Conservation (phyloP, 768 basidiomycete species). For the Russula foetens region DNA sequence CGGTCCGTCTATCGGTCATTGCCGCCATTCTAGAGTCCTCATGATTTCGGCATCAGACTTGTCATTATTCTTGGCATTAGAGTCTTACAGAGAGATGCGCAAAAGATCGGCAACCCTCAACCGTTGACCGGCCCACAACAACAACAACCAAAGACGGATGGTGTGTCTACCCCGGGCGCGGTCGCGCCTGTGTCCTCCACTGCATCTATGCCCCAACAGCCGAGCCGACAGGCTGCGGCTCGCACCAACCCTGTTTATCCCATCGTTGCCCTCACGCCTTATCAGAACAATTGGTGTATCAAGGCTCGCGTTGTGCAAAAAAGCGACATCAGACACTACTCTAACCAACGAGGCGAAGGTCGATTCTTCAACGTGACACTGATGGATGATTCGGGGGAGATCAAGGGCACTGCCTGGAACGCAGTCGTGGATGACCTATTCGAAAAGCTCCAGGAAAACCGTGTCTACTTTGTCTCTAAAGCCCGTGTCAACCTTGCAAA, state of each 20-base stretch:
- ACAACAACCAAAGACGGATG: conserved; percentile 16
- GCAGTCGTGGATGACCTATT: conserved; percentile 73
- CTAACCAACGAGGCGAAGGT: conserved; percentile 85
- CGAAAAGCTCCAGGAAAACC: conserved; percentile 81
- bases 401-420: conserved; percentile 89
- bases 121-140: conserved; percentile 25
- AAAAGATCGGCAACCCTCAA: conserved; percentile 69
- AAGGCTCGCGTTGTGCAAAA: conserved; percentile 90
- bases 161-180: conserved; percentile 24
- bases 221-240: conserved; percentile 7
- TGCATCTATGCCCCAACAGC: neutral
- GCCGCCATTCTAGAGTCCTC: conserved; percentile 1
- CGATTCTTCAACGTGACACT: conserved; percentile 89
- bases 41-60: conserved; percentile 39
- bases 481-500: conserved; percentile 92
- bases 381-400: conserved; percentile 93
- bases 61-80: conserved; percentile 70
- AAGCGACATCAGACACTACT: conserved; percentile 83
- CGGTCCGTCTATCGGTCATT: conserved; percentile 42
- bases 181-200: conserved; percentile 19
- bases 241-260: conserved; percentile 49
- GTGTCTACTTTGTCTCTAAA: conserved; percentile 86
- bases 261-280: conserved; percentile 91
- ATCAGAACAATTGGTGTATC: conserved; percentile 98
- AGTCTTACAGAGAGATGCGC: conserved; percentile 41